Evolutionary conservation across 331 rosid species (phyloP).

Genomic region (Telfairia occidentalis): DNA sequence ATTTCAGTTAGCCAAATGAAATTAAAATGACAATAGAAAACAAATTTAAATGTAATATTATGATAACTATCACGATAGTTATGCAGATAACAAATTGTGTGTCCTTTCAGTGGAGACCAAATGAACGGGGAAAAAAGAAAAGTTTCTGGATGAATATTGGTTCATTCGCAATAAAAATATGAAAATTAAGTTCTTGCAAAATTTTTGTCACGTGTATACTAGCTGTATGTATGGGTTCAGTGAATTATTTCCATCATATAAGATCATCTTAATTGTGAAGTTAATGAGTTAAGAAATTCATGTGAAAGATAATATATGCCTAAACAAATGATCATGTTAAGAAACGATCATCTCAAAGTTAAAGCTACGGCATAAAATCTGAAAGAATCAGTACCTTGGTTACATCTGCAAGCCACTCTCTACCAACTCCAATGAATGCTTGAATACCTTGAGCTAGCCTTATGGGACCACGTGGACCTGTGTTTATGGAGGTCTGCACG

Average conservation of each 20-base stretch:
- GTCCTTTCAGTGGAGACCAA: neutral
- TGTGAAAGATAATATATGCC: neutral
- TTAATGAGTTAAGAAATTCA: neutral
- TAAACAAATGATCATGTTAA: neutral
- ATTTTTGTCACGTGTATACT: neutral
- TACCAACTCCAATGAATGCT: slow-evolving; percentile 80
- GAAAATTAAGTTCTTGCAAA: neutral
- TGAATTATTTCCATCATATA: neutral
- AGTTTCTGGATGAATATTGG: neutral
- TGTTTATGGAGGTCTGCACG: slow-evolving; percentile 61
- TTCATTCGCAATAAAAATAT: neutral
- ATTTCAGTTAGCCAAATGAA: neutral
- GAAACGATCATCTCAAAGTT: neutral
- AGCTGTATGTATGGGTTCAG: neutral
- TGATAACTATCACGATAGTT: neutral
- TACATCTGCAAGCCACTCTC: slow-evolving; percentile 77
- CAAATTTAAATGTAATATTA: neutral
- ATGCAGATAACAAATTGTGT: neutral
- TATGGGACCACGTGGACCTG: slow-evolving; percentile 83
- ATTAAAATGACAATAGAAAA: neutral
- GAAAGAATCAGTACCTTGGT: slow-evolving; percentile 37
- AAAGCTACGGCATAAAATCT: neutral
- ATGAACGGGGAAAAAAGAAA: neutral
- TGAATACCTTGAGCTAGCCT: slow-evolving; percentile 85
- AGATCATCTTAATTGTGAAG: neutral